Conservation (phyloP, 805 yeast species). For the Lachancea lanzarotensis region DNA sequence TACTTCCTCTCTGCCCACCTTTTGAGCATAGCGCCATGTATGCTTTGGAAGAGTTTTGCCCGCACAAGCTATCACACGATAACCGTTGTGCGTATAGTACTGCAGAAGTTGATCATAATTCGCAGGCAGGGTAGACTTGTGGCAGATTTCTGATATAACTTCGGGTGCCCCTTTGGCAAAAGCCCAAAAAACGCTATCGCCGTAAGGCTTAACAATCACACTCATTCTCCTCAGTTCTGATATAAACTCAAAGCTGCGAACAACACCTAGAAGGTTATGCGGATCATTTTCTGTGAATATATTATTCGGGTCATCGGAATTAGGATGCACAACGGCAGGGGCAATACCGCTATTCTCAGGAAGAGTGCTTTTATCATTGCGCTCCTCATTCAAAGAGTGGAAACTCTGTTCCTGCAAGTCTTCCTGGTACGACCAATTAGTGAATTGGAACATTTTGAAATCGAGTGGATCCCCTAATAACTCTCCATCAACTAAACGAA, state of each 20-base stretch:
- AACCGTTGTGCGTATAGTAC: slow-evolving; percentile 87
- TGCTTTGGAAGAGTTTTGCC: slow-evolving; percentile 43
- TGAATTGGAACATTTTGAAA: slow-evolving; percentile 85
- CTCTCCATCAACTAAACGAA: slow-evolving; percentile 70
- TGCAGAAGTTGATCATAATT: slow-evolving; percentile 70
- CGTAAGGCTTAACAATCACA: slow-evolving; percentile 53
- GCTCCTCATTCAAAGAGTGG: slow-evolving; percentile 34
- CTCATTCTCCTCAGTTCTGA: slow-evolving; percentile 87
- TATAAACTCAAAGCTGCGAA: slow-evolving; percentile 70
- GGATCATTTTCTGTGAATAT: slow-evolving; percentile 33
- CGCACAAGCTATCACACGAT: slow-evolving; percentile 93
- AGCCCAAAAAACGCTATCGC: slow-evolving; percentile 39
- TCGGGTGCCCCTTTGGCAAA: slow-evolving; percentile 98
- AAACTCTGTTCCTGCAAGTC: slow-evolving; percentile 41
- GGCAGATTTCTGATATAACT: slow-evolving; percentile 74
- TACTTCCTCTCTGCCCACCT: slow-evolving; percentile 51
- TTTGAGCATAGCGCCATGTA: slow-evolving; percentile 46
- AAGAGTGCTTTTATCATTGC: slow-evolving; percentile 34
- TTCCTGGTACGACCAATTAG: slow-evolving; percentile 71
- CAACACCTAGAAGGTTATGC: slow-evolving; percentile 38
- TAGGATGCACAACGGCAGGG: slow-evolving; percentile 48
- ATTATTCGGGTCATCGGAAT: slow-evolving; percentile 23
- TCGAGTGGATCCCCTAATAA: slow-evolving; percentile 93
- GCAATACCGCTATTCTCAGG: slow-evolving; percentile 40
- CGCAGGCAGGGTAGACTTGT: slow-evolving; percentile 60